Percentiles rank a stretch among this genome's conserved stretches.
Evolutionary conservation across 164 flowering plant species (phyloP).

Genomic region (Akebia trifoliata): DNA sequence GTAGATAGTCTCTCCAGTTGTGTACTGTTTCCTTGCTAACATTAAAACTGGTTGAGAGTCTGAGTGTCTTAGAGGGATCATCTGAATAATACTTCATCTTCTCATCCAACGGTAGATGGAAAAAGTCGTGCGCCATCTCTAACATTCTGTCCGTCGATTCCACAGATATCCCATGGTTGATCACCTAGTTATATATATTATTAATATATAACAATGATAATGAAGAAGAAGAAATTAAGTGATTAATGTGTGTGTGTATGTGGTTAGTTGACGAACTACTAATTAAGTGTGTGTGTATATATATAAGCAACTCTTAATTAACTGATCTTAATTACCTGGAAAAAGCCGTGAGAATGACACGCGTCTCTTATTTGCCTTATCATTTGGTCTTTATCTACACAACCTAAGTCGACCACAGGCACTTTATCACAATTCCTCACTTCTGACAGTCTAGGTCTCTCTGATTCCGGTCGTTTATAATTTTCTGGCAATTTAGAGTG

Average conservation of each 20-base stretch:
- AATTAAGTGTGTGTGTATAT: too few relatives aligned
- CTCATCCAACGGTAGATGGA: slow-evolving; percentile 35
- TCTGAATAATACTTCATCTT: slow-evolving; percentile 29
- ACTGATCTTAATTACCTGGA: slow-evolving; percentile 14
- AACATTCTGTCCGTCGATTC: slow-evolving; percentile 19
- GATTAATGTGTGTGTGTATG: too few relatives aligned
- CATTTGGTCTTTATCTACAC: slow-evolving; percentile 20
- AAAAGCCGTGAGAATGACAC: slow-evolving; percentile 32
- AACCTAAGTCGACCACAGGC: slow-evolving; percentile 52
- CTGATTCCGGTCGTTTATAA: slow-evolving; percentile 61
- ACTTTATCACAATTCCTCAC: slow-evolving; percentile 35
- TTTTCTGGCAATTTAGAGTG: background rate
- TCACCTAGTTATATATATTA: slow-evolving; percentile 8
- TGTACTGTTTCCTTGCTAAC: slow-evolving; percentile 27
- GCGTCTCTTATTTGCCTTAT: slow-evolving; percentile 42
- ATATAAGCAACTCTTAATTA: background rate
- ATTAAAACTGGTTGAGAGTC: slow-evolving; percentile 23
- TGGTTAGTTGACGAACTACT: too few relatives aligned
- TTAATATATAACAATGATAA: too few relatives aligned
- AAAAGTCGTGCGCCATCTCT: slow-evolving; percentile 29
- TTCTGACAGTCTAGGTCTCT: slow-evolving; percentile 59
- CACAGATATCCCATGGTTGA: slow-evolving; percentile 25
- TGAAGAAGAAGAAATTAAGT: too few relatives aligned
- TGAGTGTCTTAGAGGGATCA: slow-evolving; percentile 24
- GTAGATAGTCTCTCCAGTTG: slow-evolving; percentile 41